Evolutionary conservation across 148 eudicot species (phyloP).

Genomic region (Diospyros lotus): DNA sequence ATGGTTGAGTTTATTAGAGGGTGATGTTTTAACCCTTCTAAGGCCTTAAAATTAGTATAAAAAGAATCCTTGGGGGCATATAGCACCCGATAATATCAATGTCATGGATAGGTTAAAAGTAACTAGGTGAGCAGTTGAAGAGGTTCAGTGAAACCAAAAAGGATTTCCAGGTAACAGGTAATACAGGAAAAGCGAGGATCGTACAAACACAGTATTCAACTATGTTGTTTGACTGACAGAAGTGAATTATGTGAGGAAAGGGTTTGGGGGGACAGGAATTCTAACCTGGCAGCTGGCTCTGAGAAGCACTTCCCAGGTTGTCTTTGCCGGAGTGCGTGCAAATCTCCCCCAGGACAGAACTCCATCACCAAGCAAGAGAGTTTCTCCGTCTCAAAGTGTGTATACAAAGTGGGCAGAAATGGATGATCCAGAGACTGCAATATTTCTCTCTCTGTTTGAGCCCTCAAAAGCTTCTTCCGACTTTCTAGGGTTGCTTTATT

Average conservation of each 20-base stretch:
- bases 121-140: no score
- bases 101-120: not conserved
- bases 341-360: slow-evolving; percentile 93
- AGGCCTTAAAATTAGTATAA: no score
- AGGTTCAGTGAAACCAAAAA: not conserved
- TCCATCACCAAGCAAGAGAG: slow-evolving; percentile 86
- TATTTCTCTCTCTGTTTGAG: slow-evolving; percentile 88
- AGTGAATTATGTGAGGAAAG: not conserved
- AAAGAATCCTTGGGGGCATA: not conserved
- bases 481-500: slow-evolving; percentile 67
- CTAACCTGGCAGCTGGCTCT: slow-evolving; percentile 92
- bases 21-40: no score
- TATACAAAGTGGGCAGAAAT: slow-evolving; percentile 81
- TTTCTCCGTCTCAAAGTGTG: slow-evolving; percentile 85
- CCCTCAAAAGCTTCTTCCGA: slow-evolving; percentile 77
- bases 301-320: slow-evolving; percentile 78
- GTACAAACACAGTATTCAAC: not conserved
- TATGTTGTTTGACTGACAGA: not conserved
- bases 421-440: slow-evolving; percentile 92
- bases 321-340: slow-evolving; percentile 79
- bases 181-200: not conserved
- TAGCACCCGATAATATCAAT: not conserved
- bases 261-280: not conserved
- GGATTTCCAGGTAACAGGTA: not conserved
- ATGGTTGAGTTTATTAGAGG: no score